Conservation (phyloP, 1,284 basidiomycete species). For the Irpex sp. region DNA sequence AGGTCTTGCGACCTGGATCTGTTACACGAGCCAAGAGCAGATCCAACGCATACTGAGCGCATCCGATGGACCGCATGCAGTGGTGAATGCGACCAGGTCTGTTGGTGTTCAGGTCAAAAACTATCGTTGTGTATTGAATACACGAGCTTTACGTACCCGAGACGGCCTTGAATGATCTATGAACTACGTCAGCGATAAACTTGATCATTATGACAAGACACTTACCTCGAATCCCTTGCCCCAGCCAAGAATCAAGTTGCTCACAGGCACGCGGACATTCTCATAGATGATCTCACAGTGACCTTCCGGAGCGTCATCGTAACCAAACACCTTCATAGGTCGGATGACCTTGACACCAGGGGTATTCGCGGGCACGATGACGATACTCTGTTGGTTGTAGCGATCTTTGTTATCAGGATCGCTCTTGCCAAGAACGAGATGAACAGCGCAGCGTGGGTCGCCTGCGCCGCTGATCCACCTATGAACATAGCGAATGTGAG, state of each 20-base stretch:
- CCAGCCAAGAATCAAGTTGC: constrained; percentile 88
- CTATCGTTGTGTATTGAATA: not conserved
- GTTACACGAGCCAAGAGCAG: constrained; percentile 91
- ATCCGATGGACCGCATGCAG: constrained; percentile 96
- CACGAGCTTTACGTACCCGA: constrained; percentile 58
- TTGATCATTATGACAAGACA: not conserved
- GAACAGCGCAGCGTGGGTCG: constrained; percentile 85
- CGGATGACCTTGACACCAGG: constrained; percentile 89
- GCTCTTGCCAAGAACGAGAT: constrained; percentile 93
- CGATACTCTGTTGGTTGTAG: constrained; percentile 89
- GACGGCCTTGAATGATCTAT: constrained; percentile 95
- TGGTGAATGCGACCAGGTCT: constrained; percentile 93
- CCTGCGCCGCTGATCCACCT: constrained; percentile 98
- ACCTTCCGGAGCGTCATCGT: constrained; percentile 93
- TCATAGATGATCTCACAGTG: constrained; percentile 96
- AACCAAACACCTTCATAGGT: constrained; percentile 91
- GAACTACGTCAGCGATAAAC: not conserved
- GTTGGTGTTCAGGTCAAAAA: constrained; percentile 1
- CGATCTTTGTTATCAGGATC: constrained; percentile 69
- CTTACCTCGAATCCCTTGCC: constrained; percentile 86
- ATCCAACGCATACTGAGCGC: constrained; percentile 83
- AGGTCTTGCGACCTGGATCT: constrained; percentile 87
- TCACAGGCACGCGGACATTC: constrained; percentile 84
- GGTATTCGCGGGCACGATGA: constrained; percentile 86
- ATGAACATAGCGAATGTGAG: not conserved